Base-by-base conservation (phyloP, 2,329 filamentous ascomycete genomes). In the Colletotrichum sp. region DNA sequence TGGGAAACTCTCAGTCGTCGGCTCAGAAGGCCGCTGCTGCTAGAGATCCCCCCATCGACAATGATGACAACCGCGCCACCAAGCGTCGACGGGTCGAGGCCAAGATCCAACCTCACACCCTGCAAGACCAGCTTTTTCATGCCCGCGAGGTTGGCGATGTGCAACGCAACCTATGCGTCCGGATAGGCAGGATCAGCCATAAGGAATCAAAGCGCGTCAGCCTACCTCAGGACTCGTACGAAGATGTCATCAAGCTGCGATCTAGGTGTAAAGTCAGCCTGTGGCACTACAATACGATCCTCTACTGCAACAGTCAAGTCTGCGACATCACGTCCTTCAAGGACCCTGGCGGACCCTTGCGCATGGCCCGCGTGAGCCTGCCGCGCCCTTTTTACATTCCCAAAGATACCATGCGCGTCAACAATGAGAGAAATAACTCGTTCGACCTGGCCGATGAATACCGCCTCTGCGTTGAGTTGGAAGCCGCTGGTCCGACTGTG, bases 251-350 rank as follows among this genome's bases (percentile, higher is more conserved):
- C n/a, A 84, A 82, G 66, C 77, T 79, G 29, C 83, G 80, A 67
- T 83, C 83, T 18, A 83, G 86, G 21, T 88, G 86, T 80, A 86
- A 83, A 71, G 78, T 88, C 71, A 83, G 82, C 33, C 83, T 88
- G 63, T 82, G 79, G 65, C 81, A 65, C 79, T 62, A 21, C 51
- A 59, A 74, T 6, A 70, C 36, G 43, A n/a, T 89, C 8, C 79
- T 91, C 71, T 85, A 90, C 77, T 88, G 88, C 75, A 86, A 89
- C 77, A 90, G 86, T 74, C 88, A 91, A 77, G 80, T 87, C 11
- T 91, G 89, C 81, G 85, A 86, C 57, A 81, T 91, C 74, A 86
- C 84, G 66, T 83, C 88, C 5, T 88, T 86, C 77, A 86, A 87
- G 76, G 87, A 88, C 47, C 81, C 86, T 4, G 82, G 85, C 65